These are phyloP conservation scores for Periglandula ipomoeae DNA, from an alignment of 2,329 filamentous ascomycete genomes.

Conservation along the genomic window DNA sequence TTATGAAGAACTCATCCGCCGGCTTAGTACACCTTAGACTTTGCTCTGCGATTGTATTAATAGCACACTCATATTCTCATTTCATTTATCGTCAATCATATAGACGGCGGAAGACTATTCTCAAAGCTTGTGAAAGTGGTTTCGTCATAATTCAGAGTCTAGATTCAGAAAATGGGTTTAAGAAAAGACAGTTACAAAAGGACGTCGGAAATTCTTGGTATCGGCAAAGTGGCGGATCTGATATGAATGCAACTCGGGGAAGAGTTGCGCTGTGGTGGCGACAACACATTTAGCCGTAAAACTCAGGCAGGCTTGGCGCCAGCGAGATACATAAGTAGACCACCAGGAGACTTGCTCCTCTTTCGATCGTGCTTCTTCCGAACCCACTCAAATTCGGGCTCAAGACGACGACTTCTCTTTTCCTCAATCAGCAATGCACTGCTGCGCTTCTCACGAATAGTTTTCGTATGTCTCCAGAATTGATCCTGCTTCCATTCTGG, in stretches of 20 bases:
- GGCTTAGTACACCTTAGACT: slow-evolving; percentile 23
- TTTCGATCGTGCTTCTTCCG: slow-evolving; percentile 46
- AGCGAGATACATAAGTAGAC: slow-evolving; percentile 48
- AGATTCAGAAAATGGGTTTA: too few relatives aligned
- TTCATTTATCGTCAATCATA: neutral
- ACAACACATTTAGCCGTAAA: neutral
- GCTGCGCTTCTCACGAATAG: slow-evolving; percentile 47
- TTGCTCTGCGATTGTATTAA: neutral
- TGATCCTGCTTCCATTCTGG: slow-evolving; percentile 61
- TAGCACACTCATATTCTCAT: neutral
- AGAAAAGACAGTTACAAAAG: too few relatives aligned
- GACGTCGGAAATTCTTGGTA: too few relatives aligned
- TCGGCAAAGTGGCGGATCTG: neutral
- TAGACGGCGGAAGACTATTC: too few relatives aligned
- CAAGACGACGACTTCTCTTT: slow-evolving; percentile 30
- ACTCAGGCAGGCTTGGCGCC: slow-evolving; percentile 25
- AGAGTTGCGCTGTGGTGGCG: too few relatives aligned
- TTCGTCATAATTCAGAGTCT: too few relatives aligned
- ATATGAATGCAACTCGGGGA: too few relatives aligned
- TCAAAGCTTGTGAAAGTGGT: too few relatives aligned
- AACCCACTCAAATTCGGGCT: slow-evolving; percentile 45
- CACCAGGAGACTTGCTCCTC: slow-evolving; percentile 44
- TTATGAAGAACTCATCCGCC: slow-evolving; percentile 84
- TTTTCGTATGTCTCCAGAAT: slow-evolving; percentile 62
- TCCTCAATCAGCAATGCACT: slow-evolving; percentile 41